phyloP scores from a whole-genome alignment of 768 basidiomycete genomes.

The Hydnum rufescens region DNA sequence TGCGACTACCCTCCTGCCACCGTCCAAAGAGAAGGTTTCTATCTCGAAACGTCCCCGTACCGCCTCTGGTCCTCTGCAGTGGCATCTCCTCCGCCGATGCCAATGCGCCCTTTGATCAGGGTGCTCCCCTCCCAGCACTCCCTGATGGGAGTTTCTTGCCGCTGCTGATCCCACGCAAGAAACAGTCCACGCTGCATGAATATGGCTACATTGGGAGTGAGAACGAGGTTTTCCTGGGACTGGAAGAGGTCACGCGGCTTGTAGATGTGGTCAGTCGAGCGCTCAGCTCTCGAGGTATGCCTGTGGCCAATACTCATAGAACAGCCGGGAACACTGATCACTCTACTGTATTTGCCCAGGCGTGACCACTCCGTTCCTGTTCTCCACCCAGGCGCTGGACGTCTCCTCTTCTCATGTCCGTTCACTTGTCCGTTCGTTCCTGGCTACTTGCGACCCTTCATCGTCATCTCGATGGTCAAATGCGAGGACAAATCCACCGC shows the following conservation, averaged over 20 bases:
- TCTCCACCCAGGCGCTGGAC: constrained; percentile 76
- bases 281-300: constrained; percentile 39
- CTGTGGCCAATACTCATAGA: neutral
- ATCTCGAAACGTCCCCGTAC: neutral
- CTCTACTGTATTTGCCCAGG: constrained; percentile 14
- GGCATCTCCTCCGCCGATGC: neutral
- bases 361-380: constrained; percentile 78
- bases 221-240: constrained; percentile 55
- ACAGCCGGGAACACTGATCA: neutral
- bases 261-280: constrained; percentile 52
- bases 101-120: neutral
- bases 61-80: neutral
- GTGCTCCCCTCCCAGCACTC: neutral
- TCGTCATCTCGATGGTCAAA: constrained; percentile 11
- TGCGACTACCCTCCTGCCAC: neutral
- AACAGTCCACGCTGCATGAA: constrained; percentile 12
- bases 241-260: constrained; percentile 49
- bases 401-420: constrained; percentile 54
- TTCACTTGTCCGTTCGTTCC: constrained; percentile 60
- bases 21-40: neutral
- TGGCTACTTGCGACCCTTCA: constrained; percentile 19
- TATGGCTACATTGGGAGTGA: constrained; percentile 63
- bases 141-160: constrained; percentile 1
- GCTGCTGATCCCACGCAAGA: neutral
- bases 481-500: neutral